Percentiles rank a stretch among this genome's conserved stretches.
phyloP scores from a whole-genome alignment of 345 rosid species.

The Sonneratia alba region DNA sequence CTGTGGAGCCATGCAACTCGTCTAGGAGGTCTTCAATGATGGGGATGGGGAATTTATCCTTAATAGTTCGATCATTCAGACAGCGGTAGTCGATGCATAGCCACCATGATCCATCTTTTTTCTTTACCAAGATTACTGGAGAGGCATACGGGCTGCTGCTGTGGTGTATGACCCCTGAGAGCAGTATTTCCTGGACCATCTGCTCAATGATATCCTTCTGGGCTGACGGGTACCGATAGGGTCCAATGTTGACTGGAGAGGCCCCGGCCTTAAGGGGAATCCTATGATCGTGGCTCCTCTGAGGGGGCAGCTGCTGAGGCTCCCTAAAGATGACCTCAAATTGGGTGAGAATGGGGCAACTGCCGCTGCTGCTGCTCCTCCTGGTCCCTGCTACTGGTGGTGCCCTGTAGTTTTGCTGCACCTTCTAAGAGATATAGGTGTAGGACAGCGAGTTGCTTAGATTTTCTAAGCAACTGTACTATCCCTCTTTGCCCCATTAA shows the following conservation, averaged over 20 bases:
- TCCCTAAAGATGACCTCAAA: not conserved
- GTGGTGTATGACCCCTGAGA: not conserved
- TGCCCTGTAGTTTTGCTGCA: not conserved
- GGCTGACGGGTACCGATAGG: conserved; percentile 1
- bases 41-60: conserved; percentile 7
- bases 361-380: not conserved
- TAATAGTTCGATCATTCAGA: not conserved
- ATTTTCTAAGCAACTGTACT: too few relatives aligned
- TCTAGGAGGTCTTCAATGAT: conserved; percentile 4
- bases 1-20: conserved; percentile 2
- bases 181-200: conserved; percentile 4
- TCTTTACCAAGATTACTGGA: not conserved
- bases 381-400: not conserved
- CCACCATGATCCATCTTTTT: conserved; percentile 9
- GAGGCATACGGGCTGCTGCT: conserved; percentile 6
- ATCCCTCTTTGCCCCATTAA: not conserved
- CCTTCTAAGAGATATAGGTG: not conserved
- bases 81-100: not conserved
- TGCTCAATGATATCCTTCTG: conserved; percentile 8
- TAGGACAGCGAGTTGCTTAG: too few relatives aligned
- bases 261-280: not conserved
- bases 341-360: not conserved
- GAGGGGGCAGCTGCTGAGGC: not conserved
- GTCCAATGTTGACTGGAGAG: not conserved
- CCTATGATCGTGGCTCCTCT: not conserved